Base-by-base conservation (phyloP, 2,329 filamentous ascomycete genomes). In the Hymenoscyphus repandus region DNA sequence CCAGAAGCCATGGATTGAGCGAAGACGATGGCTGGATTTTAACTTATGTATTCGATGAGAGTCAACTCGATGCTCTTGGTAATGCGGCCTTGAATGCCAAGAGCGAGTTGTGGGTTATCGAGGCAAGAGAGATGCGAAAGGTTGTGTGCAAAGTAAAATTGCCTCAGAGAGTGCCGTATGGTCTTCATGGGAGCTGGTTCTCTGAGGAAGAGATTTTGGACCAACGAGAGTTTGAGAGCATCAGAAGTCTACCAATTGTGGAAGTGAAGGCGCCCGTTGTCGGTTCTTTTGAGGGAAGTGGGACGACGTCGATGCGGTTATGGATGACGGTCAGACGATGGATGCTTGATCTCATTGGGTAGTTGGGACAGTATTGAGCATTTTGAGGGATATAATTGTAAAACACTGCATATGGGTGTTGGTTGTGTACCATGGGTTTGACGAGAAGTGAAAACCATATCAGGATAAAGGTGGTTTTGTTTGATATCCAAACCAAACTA, bases 21-120 rank as follows among this genome's bases (percentile, higher is more conserved):
- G 85, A 88, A 62, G 83, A 88, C 57, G 81, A 84, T 55, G 85
- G 85, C 0, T 88, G 76, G 67, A 68, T 88, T 0, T 68, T 88
- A 4, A 83, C 80, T 41, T 88, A 86, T 56, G 82, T 84, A 1
- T 88, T 88, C 54, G 81, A 88, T 55, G 85, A 88, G 58, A 71
- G 73, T 1, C 83, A 88, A 61, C 69, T 87, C 0, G 72, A 81
- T 46, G 45, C 39, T 2, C 11, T 48, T 22, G 62, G 62, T 0
- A 52, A 54, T 34, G 62, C 59, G 9, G 76, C 0, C 67, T 65
- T 70, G 0, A 65, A 66, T 1, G 71, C 79, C 0, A 70, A 63
- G 20, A 83, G 78, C 31, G 83, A 88, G 64, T 68, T 88, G 0
- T 89, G 85, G 85, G 71, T 88, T 12, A 73, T 88, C 30, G 76